Base-by-base conservation (phyloP, 2,329 filamentous ascomycete species). In the Penicillium sp. region DNA sequence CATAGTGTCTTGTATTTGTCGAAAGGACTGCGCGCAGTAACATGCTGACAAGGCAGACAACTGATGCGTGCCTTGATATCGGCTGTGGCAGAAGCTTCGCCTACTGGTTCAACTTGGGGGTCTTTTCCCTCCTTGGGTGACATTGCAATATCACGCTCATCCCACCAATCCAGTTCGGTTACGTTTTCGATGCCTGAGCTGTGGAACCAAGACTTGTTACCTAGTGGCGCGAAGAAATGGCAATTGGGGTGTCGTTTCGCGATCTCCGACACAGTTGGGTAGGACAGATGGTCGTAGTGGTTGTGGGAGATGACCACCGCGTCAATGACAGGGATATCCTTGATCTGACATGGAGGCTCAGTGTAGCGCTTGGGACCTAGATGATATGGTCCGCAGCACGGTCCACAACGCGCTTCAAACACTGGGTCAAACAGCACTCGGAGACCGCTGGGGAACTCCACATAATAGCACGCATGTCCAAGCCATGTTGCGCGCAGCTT, bases 161-260 rank as follows among this genome's bases (percentile, higher is more conserved):
- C 87, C 93, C 93, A 97, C 93, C 93, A 97, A 74, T 97, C 93
- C 66, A 97, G 73, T 75, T 97, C 92, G 0, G 90, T 95, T 41
- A 93, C 87, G 56, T 91, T 89, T 1, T 82, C 60, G 51, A 96
- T 83, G 1, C 90, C 90, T 27, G 79, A 80, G 4, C 79, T 76
- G 45, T 79, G 77, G 72, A 97, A 96, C 92, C 92, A 97, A 46
- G 82, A 77, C 72, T 89, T 89, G 54, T 96, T 84, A 2, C 91
- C 91, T 4, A 96, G 74, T 0, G 91, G 90, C 23, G 91, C 91
- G 60, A 96, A 94, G 76, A 94, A 97, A 60, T 95, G 90, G 39
- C 85, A 91, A 15, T 88, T 81, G 0, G 91, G 91, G 66, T 94
- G 86, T 50, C 82, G 79, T 61, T 84, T 80, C 52, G 85, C 80